Conservation (phyloP, 139 green algal genomes). For the Chlorella sp. region DNA sequence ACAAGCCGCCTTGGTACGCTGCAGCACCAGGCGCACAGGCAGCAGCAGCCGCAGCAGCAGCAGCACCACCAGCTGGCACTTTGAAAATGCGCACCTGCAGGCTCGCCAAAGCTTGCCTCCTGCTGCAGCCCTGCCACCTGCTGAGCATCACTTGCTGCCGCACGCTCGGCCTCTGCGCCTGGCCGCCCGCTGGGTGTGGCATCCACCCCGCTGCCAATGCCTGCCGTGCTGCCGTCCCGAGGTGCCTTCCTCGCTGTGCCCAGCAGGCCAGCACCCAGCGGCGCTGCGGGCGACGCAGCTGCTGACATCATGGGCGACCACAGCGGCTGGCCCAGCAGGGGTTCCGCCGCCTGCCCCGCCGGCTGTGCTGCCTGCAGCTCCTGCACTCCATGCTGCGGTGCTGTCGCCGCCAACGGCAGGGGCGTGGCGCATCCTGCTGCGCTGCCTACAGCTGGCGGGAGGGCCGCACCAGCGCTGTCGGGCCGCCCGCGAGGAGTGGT, state of each 20-base stretch:
- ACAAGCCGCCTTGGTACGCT: too few species aligned
- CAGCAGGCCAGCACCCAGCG: constrained; percentile 3
- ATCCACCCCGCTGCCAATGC: neutral
- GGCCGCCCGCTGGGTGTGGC: neutral
- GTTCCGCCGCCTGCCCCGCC: too few species aligned
- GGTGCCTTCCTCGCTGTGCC: neutral
- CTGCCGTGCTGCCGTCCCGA: neutral
- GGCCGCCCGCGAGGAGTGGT: neutral
- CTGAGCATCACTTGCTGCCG: neutral
- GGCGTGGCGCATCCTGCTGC: neutral
- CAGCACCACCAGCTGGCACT: too few species aligned
- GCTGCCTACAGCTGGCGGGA: neutral
- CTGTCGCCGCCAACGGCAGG: neutral
- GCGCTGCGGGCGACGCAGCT: neutral
- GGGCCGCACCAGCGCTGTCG: neutral
- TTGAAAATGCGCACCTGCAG: too few species aligned
- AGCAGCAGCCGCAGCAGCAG: too few species aligned
- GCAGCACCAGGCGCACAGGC: too few species aligned
- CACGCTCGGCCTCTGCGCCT: neutral
- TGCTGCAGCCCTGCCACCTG: neutral
- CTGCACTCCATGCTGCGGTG: neutral
- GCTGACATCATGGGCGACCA: constrained; percentile 24
- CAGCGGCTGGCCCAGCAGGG: neutral
- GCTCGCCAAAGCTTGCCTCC: neutral
- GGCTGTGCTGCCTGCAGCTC: neutral